phyloP scores from a whole-genome alignment of 495 filamentous ascomycete species.

The Acidiella bohemica region DNA sequence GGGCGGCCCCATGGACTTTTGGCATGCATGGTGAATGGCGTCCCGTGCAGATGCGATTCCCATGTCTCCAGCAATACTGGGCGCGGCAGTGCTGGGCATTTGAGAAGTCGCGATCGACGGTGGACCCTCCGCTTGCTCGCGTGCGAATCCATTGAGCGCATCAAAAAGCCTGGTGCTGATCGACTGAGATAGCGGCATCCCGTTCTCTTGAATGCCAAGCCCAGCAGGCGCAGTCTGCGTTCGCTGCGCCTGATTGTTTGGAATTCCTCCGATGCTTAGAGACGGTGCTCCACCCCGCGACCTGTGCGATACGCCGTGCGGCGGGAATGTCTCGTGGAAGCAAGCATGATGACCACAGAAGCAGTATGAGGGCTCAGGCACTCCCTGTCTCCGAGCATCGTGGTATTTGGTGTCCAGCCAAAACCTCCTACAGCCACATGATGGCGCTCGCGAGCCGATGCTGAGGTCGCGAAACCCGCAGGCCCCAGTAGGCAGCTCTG shows the following conservation, averaged over 20 bases:
- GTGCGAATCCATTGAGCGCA: conserved; percentile 17
- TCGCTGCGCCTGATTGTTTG: neutral
- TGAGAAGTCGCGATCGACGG: conserved; percentile 4
- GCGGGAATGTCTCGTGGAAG: conserved; percentile 47
- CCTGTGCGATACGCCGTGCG: no score
- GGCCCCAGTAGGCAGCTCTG: conserved; percentile 31
- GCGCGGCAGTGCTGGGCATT: conserved; percentile 12
- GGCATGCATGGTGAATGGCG: no score
- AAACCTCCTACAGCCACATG: conserved; percentile 55
- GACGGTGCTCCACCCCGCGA: no score
- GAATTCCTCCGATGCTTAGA: no score
- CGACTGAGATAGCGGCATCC: conserved; percentile 5
- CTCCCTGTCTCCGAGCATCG: no score
- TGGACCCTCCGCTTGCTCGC: conserved; percentile 13
- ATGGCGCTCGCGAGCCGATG: conserved; percentile 30
- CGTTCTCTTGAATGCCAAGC: conserved; percentile 11
- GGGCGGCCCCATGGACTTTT: conserved; percentile 14
- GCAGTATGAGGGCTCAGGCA: no score
- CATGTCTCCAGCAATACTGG: conserved; percentile 9
- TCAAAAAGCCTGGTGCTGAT: conserved; percentile 15
- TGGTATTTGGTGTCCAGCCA: conserved; percentile 36
- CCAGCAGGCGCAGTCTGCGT: conserved; percentile 2
- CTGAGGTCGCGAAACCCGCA: conserved; percentile 50
- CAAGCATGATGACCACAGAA: conserved; percentile 63
- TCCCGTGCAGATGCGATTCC: no score